Conservation (phyloP, 805 yeast species). For the Deakozyma indianensis region DNA sequence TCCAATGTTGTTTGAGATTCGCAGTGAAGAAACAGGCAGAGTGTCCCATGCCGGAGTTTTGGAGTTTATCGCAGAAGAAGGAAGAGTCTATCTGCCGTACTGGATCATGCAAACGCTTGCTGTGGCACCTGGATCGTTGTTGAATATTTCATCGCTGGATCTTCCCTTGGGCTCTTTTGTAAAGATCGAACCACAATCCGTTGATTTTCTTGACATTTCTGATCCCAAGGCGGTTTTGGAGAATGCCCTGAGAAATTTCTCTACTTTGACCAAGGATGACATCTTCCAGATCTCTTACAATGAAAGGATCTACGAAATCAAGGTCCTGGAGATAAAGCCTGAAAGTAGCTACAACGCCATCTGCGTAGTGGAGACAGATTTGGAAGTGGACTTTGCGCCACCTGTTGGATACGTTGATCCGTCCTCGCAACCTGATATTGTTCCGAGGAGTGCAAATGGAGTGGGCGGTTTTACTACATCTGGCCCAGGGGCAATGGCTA, state of each 20-base stretch:
- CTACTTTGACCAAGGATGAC: conserved; percentile 76
- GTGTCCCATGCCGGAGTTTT: conserved; percentile 85
- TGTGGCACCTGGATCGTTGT: conserved; percentile 64
- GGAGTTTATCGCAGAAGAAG: conserved; percentile 95
- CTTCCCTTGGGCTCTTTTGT: conserved; percentile 80
- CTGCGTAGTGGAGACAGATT: conserved; percentile 92
- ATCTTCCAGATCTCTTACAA: conserved; percentile 76
- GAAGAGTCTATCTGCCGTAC: conserved; percentile 83
- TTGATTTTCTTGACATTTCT: conserved; percentile 79
- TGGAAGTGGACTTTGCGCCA: conserved; percentile 95
- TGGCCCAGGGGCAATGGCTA: conserved; percentile 56
- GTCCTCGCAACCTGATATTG: conserved; percentile 3
- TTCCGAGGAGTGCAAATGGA: background rate
- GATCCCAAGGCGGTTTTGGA: conserved; percentile 96
- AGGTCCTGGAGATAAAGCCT: conserved; percentile 79
- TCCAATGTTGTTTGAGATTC: conserved; percentile 85
- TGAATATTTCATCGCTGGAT: conserved; percentile 58
- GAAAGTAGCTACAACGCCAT: conserved; percentile 50
- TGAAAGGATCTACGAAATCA: conserved; percentile 60
- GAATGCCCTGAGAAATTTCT: conserved; percentile 77
- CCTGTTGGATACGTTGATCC: conserved; percentile 98
- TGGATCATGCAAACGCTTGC: conserved; percentile 86
- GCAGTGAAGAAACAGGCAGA: conserved; percentile 44
- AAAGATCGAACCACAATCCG: conserved; percentile 89
- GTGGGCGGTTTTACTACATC: conserved; percentile 2